Evolutionary conservation across 805 yeast genomes (phyloP), one percentile per base, ranked within the genome.

Genomic region (Lachancea waltii): DNA sequence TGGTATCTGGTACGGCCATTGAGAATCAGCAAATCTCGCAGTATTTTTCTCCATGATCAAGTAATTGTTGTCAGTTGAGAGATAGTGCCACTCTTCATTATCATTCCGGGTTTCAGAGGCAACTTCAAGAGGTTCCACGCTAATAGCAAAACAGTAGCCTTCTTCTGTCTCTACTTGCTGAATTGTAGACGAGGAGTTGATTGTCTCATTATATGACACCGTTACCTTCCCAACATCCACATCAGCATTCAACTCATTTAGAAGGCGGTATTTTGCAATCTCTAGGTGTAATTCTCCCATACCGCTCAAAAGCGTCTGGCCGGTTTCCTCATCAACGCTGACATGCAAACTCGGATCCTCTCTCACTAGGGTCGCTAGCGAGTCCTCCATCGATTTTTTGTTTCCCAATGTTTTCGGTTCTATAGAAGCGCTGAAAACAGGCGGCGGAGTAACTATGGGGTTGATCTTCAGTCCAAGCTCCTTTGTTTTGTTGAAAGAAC

Each of bases 211-310:
- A 59, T 84, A 90, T 0, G 97, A 83, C 4, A 92, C 95, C 65
- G 79, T 85, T 15, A 92, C 85, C 36, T 80, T 79, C 32, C 96
- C 87, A 27, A 86, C 70, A 22, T 79, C 79, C 1, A 85, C 82
- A 40, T 80, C 77, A 3, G 95, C 95, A 56, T 81, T 81, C 71
- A 87, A 69, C 41, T 86, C 95, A 30, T 73, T 74, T n/a, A 85
- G 63, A 29, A 87, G 69, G 39, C 97, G 69, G 50, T 85, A 92
- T 33, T 70, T 71, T 1, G 92, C 83, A 47, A 92, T 87, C 49
- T 92, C 97, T 35, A 92, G 68, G 63, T 92, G 98, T 33, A 92
- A 68, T 54, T 92, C 98, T 45, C 98, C 98, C 96, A 90, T 89
- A 49, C 98, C 98, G 41, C 95, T 84, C 54, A 92, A 81, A 45